Evolutionary conservation across 805 yeast genomes (phyloP), one percentile per base, ranked within the genome.

Genomic region (Saccharomycopsis sp.): DNA sequence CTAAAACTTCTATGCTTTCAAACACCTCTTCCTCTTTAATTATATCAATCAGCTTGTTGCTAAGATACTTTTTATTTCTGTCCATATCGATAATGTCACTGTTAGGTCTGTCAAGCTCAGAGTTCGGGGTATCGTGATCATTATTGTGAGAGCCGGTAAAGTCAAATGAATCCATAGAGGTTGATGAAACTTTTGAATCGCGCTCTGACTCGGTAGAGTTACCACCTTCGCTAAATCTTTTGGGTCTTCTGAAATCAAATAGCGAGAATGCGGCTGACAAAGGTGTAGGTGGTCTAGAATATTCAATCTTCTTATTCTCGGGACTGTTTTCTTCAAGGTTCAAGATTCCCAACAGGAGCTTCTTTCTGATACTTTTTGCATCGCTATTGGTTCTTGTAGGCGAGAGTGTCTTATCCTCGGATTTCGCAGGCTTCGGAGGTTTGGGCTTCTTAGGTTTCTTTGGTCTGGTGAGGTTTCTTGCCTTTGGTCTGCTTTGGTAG

Each of bases 261-360:
- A 44, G 22, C 5, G 49, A 44, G 12, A 44, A 44, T 44, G 49
- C 49, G 12, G 49, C 49, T 8, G 49, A 44, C 22, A 44, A 44
- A 12, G 49, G 49, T 5, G 49, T 44, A 5, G 49, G 49, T 17
- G 49, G 49, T 19, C 49, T 44, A 8, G 49, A 44, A 17, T 44
- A 44, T 17, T 44, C 49, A 17, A 44, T 17, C 22, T 44, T 44
- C 22, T 44, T 44, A 44, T 19, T 19, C 19, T 44, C 22, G 49
- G 22, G 7, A 44, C 49, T 44, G 22, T 19, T 44, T 44, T 44
- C 49, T 17, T 44, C 49, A 44, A 44, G 19, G 12, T 44, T 44
- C 20, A 44, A 44, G 19, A 44, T 44, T 12, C 49, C 49, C 49
- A 44, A 44, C 49, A 44, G 49, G 12, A 44, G 49, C 49, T 44